Evolutionary conservation across 169 alveolate genomes (phyloP).

Genomic region (Besnoitia besnoiti): DNA sequence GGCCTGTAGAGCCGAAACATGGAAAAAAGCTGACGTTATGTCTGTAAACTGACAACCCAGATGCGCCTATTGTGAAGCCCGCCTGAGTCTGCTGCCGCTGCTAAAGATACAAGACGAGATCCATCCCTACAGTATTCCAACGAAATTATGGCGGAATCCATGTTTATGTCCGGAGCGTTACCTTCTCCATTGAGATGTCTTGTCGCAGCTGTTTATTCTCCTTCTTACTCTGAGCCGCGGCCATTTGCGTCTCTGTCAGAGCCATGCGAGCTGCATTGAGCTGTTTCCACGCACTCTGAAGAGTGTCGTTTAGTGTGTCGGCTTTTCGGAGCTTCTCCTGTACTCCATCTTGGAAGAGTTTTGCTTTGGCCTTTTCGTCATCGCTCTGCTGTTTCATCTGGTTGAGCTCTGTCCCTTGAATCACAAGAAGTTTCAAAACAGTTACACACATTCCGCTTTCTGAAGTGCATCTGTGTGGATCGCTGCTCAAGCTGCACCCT

Average conservation of each 20-base stretch:
- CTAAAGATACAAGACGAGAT: too few relatives aligned
- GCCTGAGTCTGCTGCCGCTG: too few relatives aligned
- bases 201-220: conserved; percentile 5
- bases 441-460: too few relatives aligned
- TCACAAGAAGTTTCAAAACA: too few relatives aligned
- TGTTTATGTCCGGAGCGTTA: background rate
- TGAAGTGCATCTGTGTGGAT: too few relatives aligned
- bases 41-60: too few relatives aligned
- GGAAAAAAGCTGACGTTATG: too few relatives aligned
- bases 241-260: background rate
- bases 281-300: background rate
- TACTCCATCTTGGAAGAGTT: background rate
- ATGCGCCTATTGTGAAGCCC: too few relatives aligned
- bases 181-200: background rate
- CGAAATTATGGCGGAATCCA: too few relatives aligned
- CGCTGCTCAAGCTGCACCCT: too few relatives aligned
- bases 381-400: background rate
- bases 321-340: background rate
- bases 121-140: too few relatives aligned
- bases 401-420: background rate
- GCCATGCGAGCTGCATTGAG: background rate
- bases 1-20: too few relatives aligned
- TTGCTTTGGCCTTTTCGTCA: background rate
- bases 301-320: background rate
- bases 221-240: conserved; percentile 2